phyloP scores from a whole-genome alignment of 139 green algal species.

The Picochlorum sp. region DNA sequence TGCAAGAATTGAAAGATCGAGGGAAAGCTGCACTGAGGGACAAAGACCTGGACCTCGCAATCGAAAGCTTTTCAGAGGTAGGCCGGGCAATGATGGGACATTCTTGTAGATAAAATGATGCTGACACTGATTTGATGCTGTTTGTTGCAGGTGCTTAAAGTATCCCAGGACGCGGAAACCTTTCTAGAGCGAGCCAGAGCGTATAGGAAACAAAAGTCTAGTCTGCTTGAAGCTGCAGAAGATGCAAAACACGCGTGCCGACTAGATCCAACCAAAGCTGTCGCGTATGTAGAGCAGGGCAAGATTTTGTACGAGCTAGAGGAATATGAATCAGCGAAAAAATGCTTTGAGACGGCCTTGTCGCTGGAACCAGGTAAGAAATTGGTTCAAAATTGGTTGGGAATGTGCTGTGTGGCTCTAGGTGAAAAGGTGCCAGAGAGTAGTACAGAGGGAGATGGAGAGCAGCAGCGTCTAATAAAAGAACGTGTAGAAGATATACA shows the following conservation, averaged over 20 bases:
- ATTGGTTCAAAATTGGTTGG: slow-evolving; percentile 45
- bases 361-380: slow-evolving; percentile 48
- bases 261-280: slow-evolving; percentile 34
- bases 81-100: too few species aligned
- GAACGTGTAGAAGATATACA: not conserved
- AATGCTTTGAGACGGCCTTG: slow-evolving; percentile 46
- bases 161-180: not conserved
- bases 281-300: slow-evolving; percentile 41
- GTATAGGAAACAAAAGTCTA: slow-evolving; percentile 52
- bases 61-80: too few species aligned
- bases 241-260: slow-evolving; percentile 63
- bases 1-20: too few species aligned
- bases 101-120: not conserved
- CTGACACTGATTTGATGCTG: not conserved
- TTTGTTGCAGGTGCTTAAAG: too few species aligned
- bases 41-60: too few species aligned
- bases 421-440: slow-evolving; percentile 1
- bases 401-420: slow-evolving; percentile 13
- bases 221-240: slow-evolving; percentile 52
- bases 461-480: slow-evolving; percentile 1
- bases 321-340: slow-evolving; percentile 76
- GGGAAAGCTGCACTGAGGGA: too few species aligned
- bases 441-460: not conserved
- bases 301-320: slow-evolving; percentile 62
- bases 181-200: slow-evolving; percentile 30